Evolutionary conservation across 768 basidiomycete genomes (phyloP).

Genomic region (Mycena vulgaris): DNA sequence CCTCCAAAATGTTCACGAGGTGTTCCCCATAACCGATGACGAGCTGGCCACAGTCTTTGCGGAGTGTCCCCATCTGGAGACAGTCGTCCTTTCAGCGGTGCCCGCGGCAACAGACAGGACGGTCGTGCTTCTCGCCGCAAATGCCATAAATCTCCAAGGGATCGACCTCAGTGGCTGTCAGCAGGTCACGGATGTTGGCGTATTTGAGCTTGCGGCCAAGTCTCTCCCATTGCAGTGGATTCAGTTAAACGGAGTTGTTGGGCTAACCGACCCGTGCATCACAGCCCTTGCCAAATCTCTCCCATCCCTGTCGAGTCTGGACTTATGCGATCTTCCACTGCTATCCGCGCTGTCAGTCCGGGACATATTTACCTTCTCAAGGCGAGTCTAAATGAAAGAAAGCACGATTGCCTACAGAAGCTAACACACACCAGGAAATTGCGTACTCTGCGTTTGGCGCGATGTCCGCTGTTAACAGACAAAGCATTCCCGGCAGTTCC

Average conservation of each 20-base stretch:
- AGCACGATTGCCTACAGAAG: constrained; percentile 13
- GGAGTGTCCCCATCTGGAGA: constrained; percentile 76
- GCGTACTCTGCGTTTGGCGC: constrained; percentile 81
- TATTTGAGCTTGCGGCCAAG: constrained; percentile 79
- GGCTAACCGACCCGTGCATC: constrained; percentile 73
- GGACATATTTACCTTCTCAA: constrained; percentile 87
- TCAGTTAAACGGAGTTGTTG: constrained; percentile 77
- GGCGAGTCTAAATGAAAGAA: constrained; percentile 51
- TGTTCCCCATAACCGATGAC: constrained; percentile 64
- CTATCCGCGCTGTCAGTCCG: constrained; percentile 80
- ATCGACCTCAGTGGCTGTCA: constrained; percentile 85
- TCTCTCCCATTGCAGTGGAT: constrained; percentile 82
- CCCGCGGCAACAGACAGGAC: constrained; percentile 79
- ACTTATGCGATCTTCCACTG: constrained; percentile 78
- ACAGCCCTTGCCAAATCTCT: constrained; percentile 78
- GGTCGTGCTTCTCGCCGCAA: constrained; percentile 72
- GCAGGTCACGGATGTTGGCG: constrained; percentile 82
- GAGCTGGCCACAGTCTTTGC: constrained; percentile 71
- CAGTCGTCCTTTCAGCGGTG: constrained; percentile 78
- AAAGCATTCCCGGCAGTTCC: constrained; percentile 89
- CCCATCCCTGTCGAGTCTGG: constrained; percentile 86
- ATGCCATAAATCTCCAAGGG: constrained; percentile 78
- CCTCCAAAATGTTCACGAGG: constrained; percentile 58
- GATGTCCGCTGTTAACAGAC: constrained; percentile 85
- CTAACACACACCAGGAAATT: constrained; percentile 67